Evolutionary conservation across 306 rosid species (phyloP).

Genomic region (Benincasa hispida): DNA sequence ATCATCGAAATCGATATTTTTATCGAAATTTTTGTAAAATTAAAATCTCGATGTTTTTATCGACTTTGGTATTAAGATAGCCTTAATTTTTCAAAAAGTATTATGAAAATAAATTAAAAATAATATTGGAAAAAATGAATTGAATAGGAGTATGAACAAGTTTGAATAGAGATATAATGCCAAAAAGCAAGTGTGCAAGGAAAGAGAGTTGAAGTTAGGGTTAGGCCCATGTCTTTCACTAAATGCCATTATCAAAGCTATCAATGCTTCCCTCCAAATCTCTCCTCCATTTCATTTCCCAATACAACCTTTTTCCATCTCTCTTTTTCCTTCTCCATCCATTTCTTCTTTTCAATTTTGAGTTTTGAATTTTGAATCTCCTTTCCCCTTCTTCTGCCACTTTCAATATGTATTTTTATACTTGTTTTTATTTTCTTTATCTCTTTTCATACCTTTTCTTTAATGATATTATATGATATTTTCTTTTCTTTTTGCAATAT

Average conservation of each 20-base stretch:
- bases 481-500: not conserved
- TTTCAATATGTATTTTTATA: not conserved
- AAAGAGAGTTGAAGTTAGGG: not conserved
- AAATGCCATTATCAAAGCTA: constrained; percentile 1
- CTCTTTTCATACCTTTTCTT: not conserved
- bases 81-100: not conserved
- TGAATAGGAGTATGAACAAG: not conserved
- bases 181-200: not conserved
- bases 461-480: not conserved
- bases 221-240: not conserved
- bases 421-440: not conserved
- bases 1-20: no score
- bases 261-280: not conserved
- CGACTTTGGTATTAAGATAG: no score
- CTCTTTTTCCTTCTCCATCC: not conserved
- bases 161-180: not conserved
- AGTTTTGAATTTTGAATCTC: not conserved
- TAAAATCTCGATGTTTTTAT: no score
- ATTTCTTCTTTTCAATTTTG: not conserved
- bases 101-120: not conserved
- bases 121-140: not conserved
- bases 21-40: no score
- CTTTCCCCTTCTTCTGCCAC: not conserved
- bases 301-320: not conserved
- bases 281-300: not conserved